phyloP scores from a whole-genome alignment of 2,329 filamentous ascomycete species.

The Alternaria angustiovoidea region DNA sequence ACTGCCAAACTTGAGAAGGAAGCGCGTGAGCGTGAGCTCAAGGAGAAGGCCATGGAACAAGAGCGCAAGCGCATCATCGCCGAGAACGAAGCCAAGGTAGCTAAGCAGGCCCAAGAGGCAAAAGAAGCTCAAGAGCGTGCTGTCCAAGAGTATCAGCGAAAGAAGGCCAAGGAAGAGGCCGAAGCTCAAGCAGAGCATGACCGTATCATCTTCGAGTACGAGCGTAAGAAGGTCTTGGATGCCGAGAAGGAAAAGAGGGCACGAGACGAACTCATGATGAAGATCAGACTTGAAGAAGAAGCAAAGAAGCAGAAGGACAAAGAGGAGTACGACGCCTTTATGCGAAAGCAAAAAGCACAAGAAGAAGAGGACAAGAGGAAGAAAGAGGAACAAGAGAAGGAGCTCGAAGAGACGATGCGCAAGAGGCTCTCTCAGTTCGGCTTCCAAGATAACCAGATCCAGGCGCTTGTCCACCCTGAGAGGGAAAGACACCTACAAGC shows the following conservation, averaged over 20 bases:
- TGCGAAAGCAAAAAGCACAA: conserved; percentile 52
- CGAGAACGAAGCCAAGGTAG: conserved; percentile 40
- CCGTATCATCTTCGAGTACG: conserved; percentile 47
- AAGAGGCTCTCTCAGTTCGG: conserved; percentile 55
- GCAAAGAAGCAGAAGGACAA: conserved; percentile 53
- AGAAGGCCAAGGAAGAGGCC: conserved; percentile 43
- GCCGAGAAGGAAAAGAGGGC: conserved; percentile 49
- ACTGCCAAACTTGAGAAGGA: conserved; percentile 41
- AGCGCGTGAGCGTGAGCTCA: conserved; percentile 35
- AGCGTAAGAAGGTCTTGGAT: conserved; percentile 47
- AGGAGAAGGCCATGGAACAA: conserved; percentile 36
- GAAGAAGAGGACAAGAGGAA: conserved; percentile 53
- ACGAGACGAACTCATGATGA: conserved; percentile 49
- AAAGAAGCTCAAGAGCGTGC: conserved; percentile 44
- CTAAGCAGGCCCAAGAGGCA: conserved; percentile 41
- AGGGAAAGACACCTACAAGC: conserved; percentile 52
- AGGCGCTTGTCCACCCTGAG: conserved; percentile 58
- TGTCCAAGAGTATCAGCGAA: conserved; percentile 46
- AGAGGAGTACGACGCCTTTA: conserved; percentile 53
- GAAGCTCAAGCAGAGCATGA: conserved; percentile 42
- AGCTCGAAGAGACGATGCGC: conserved; percentile 57
- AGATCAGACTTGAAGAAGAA: conserved; percentile 53
- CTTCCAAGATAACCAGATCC: conserved; percentile 58
- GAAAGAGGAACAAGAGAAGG: conserved; percentile 51
- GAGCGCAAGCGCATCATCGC: conserved; percentile 40